Percentiles rank a stretch among this genome's conserved stretches.
Evolutionary conservation across 768 basidiomycete species (phyloP).

Genomic region (Suillus subluteus): DNA sequence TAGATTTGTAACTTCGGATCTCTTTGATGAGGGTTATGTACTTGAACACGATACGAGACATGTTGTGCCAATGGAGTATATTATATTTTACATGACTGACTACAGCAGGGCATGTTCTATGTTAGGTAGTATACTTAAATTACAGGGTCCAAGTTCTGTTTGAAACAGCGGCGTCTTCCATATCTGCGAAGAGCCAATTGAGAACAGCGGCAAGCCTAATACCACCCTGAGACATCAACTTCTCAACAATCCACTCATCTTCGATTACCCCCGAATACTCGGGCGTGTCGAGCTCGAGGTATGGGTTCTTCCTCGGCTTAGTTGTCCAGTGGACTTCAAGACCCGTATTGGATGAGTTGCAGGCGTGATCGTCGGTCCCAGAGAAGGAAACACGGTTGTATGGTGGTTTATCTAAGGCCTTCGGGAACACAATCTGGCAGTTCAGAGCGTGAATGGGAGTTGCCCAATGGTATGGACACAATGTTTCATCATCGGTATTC

Average conservation of each 20-base stretch:
- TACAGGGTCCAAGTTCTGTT: background rate
- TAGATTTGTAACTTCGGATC: background rate
- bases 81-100: background rate
- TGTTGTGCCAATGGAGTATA: background rate
- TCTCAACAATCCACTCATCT: slow-evolving; percentile 74
- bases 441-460: slow-evolving; percentile 74
- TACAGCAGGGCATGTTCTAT: background rate
- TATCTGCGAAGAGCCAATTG: slow-evolving; percentile 69
- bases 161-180: slow-evolving; percentile 14
- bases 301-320: slow-evolving; percentile 30
- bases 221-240: slow-evolving; percentile 81
- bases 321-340: background rate
- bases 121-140: background rate
- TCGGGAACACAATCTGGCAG: slow-evolving; percentile 83
- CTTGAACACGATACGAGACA: background rate
- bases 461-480: slow-evolving; percentile 85
- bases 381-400: slow-evolving; percentile 33
- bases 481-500: slow-evolving; percentile 52
- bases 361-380: slow-evolving; percentile 13
- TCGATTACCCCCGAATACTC: slow-evolving; percentile 74
- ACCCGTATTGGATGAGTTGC: background rate
- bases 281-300: slow-evolving; percentile 81
- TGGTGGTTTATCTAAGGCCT: slow-evolving; percentile 59
- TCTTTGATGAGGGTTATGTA: background rate
- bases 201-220: slow-evolving; percentile 82